Evolutionary conservation across 495 filamentous ascomycete species (phyloP).

Genomic region (Aspergillus saccharolyticus): DNA sequence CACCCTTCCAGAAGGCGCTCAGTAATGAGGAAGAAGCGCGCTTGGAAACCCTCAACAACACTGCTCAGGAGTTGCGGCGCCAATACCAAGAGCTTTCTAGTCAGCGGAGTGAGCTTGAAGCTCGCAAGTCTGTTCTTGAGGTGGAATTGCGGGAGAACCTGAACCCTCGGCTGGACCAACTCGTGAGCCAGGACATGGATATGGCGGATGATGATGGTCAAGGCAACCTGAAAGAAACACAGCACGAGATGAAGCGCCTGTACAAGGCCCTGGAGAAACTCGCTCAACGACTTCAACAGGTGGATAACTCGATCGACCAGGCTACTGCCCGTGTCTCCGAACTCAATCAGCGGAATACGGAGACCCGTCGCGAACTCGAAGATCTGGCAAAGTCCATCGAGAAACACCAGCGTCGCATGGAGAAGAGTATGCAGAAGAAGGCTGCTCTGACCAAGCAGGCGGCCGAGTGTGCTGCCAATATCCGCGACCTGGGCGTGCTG

Average conservation of each 20-base stretch:
- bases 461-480: conserved; percentile 75
- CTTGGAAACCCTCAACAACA: conserved; percentile 63
- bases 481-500: conserved; percentile 86
- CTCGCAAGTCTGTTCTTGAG: conserved; percentile 72
- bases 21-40: conserved; percentile 74
- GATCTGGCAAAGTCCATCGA: conserved; percentile 78
- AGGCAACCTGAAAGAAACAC: conserved; percentile 70
- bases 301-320: conserved; percentile 67
- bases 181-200: conserved; percentile 73
- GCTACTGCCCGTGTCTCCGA: conserved; percentile 53
- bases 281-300: conserved; percentile 61
- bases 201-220: conserved; percentile 53
- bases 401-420: conserved; percentile 83
- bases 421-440: conserved; percentile 84
- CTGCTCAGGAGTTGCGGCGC: conserved; percentile 66
- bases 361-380: conserved; percentile 63
- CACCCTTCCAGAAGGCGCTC: conserved; percentile 89
- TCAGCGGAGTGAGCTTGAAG: conserved; percentile 72
- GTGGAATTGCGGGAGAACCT: conserved; percentile 83
- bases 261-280: conserved; percentile 57
- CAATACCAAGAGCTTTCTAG: conserved; percentile 69
- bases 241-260: conserved; percentile 75
- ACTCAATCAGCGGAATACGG: conserved; percentile 57
- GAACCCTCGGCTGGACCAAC: conserved; percentile 77
- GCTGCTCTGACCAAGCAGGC: conserved; percentile 69